Percentiles rank a stretch among this genome's conserved stretches.
phyloP scores from a whole-genome alignment of 2,329 filamentous ascomycete species.

The Coleophoma cylindrospora region DNA sequence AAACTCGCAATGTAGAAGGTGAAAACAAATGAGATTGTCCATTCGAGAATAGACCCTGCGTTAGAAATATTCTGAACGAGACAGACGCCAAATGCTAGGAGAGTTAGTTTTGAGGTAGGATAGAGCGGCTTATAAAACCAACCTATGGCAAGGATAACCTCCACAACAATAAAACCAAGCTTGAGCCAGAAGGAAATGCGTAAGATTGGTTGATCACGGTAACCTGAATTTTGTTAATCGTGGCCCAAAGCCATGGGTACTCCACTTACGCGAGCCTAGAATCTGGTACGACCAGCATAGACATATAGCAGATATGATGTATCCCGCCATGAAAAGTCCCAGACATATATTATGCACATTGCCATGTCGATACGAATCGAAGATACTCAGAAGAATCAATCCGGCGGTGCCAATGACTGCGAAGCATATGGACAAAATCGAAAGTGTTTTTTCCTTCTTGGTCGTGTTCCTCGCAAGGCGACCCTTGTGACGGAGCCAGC shows the following conservation, averaged over 20 bases:
- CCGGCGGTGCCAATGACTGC: slow-evolving; percentile 74
- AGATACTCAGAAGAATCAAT: slow-evolving; percentile 77
- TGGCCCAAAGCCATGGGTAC: neutral
- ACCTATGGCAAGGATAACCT: slow-evolving; percentile 64
- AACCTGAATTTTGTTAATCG: slow-evolving; percentile 38
- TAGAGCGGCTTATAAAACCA: no score
- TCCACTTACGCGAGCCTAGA: slow-evolving; percentile 61
- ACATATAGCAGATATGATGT: slow-evolving; percentile 79
- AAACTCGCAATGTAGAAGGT: slow-evolving; percentile 86
- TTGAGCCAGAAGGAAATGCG: slow-evolving; percentile 83
- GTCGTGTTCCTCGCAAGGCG: slow-evolving; percentile 71
- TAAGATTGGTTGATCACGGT: slow-evolving; percentile 70
- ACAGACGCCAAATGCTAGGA: slow-evolving; percentile 54
- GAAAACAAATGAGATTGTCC: slow-evolving; percentile 76
- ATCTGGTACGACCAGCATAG: slow-evolving; percentile 88
- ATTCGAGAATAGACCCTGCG: slow-evolving; percentile 73
- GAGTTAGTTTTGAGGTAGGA: no score
- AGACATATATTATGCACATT: slow-evolving; percentile 72
- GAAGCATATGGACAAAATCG: slow-evolving; percentile 55
- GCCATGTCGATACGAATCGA: slow-evolving; percentile 70
- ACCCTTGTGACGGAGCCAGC: slow-evolving; percentile 78
- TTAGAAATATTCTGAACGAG: slow-evolving; percentile 48
- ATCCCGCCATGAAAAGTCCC: slow-evolving; percentile 78
- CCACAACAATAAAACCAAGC: slow-evolving; percentile 74
- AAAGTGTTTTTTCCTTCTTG: slow-evolving; percentile 56